A percentile compares a stretch with the other conserved stretches of the same genome.
Conservation (phyloP, 306 rosid species). For the Styphnolobium japonicum region DNA sequence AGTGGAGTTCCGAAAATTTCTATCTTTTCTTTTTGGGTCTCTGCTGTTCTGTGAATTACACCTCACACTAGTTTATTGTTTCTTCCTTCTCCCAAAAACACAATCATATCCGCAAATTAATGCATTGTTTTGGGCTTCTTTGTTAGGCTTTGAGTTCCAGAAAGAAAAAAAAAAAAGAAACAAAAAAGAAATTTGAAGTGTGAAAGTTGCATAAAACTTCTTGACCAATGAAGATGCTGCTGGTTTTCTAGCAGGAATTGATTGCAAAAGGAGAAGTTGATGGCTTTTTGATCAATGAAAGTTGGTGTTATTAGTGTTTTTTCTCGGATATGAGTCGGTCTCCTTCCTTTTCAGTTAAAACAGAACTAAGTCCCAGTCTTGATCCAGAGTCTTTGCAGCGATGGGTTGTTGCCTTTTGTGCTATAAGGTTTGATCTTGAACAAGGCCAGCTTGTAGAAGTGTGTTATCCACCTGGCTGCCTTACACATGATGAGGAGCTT, state of each 20-base stretch:
- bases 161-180: neutral
- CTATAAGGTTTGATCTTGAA: conserved; percentile 77
- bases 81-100: neutral
- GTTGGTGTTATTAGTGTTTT: conserved; percentile 22
- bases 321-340: conserved; percentile 67
- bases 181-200: neutral
- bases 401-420: conserved; percentile 76
- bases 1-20: conserved; percentile 1
- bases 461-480: conserved; percentile 72
- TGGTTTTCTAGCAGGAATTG: conserved; percentile 36
- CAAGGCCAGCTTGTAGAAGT: conserved; percentile 81
- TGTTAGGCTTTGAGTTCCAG: conserved; percentile 31
- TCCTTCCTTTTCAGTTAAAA: conserved; percentile 64
- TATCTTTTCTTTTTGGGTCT: neutral
- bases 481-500: conserved; percentile 74
- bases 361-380: conserved; percentile 58
- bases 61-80: neutral
- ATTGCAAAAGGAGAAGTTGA: conserved; percentile 21
- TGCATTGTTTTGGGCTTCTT: conserved; percentile 13
- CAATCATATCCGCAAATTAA: neutral
- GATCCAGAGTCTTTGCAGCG: conserved; percentile 61
- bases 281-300: conserved; percentile 36
- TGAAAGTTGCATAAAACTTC: conserved; percentile 17
- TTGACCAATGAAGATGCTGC: conserved; percentile 23
- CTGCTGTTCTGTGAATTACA: neutral